Conservation (phyloP, 176 grass and related monocot species). For the Cocos nucifera region DNA sequence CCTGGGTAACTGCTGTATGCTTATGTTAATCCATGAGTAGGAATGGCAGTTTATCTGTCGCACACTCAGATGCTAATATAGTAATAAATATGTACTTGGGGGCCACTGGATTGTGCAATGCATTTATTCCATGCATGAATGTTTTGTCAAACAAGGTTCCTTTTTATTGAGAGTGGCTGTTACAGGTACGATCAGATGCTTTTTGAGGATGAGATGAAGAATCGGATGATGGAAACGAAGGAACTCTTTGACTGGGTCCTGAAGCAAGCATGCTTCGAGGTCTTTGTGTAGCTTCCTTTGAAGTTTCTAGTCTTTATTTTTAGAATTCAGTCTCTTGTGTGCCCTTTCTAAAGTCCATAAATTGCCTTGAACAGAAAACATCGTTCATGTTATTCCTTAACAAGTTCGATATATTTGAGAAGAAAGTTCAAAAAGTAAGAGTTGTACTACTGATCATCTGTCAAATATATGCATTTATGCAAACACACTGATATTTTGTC, state of each 20-base stretch:
- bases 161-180: background rate
- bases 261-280: slow-evolving; percentile 94
- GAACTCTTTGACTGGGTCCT: slow-evolving; percentile 94
- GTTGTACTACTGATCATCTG: background rate
- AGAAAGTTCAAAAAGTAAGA: slow-evolving; percentile 85
- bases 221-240: slow-evolving; percentile 94
- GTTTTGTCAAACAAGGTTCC: too few species aligned
- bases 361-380: slow-evolving; percentile 61
- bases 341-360: too few species aligned
- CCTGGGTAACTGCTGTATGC: too few species aligned
- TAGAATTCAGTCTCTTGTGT: too few species aligned
- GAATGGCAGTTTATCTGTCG: too few species aligned
- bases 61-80: too few species aligned
- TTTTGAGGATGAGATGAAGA: slow-evolving; percentile 86
- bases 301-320: too few species aligned
- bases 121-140: too few species aligned
- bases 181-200: slow-evolving; percentile 85
- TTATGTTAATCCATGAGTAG: too few species aligned
- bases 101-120: too few species aligned
- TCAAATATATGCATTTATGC: background rate
- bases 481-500: slow-evolving; percentile 4
- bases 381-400: slow-evolving; percentile 97
- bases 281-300: slow-evolving; percentile 16
- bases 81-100: too few species aligned
- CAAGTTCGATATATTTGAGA: slow-evolving; percentile 98